phyloP scores from a whole-genome alignment of 2,329 filamentous ascomycete genomes.

The Lasiodiplodia sp. region DNA sequence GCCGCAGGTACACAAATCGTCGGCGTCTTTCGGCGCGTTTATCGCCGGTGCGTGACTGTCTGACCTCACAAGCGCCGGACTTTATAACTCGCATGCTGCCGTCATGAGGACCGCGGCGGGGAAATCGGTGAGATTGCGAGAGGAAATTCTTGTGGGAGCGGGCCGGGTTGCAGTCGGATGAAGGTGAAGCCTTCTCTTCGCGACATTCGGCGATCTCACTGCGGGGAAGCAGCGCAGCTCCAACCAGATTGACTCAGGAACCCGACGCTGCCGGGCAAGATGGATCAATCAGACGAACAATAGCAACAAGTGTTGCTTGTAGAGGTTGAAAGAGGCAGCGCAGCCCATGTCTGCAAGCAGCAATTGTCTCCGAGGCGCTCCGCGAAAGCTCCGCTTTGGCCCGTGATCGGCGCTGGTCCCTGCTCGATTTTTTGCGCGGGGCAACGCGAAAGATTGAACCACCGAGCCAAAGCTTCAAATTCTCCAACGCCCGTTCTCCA shows the following conservation, averaged over 20 bases:
- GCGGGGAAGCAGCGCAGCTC: slow-evolving; percentile 12
- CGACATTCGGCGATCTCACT: neutral
- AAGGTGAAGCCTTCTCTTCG: neutral
- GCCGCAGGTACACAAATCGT: neutral
- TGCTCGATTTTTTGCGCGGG: slow-evolving; percentile 28
- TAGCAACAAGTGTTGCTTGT: neutral
- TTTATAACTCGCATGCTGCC: neutral
- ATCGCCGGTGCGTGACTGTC: neutral
- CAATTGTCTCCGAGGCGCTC: slow-evolving; percentile 24
- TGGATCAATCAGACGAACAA: slow-evolving; percentile 1
- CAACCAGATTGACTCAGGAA: slow-evolving; percentile 19
- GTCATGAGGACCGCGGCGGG: neutral
- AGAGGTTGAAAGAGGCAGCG: slow-evolving; percentile 18
- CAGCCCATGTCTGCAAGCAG: slow-evolving; percentile 24
- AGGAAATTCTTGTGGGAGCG: slow-evolving; percentile 1
- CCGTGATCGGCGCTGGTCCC: slow-evolving; percentile 23
- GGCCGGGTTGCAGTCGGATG: neutral
- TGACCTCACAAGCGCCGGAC: slow-evolving; percentile 1
- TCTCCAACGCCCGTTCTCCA: slow-evolving; percentile 11
- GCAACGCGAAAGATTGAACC: slow-evolving; percentile 25
- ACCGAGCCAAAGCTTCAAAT: slow-evolving; percentile 26
- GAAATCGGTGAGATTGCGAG: slow-evolving; percentile 1
- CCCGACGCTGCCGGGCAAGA: slow-evolving; percentile 16
- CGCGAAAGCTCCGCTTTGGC: slow-evolving; percentile 26
- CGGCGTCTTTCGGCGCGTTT: slow-evolving; percentile 26